A percentile compares a stretch with the other conserved stretches of the same genome.
phyloP scores from a whole-genome alignment of 106 monocot species.

The Gastrodia elata region DNA sequence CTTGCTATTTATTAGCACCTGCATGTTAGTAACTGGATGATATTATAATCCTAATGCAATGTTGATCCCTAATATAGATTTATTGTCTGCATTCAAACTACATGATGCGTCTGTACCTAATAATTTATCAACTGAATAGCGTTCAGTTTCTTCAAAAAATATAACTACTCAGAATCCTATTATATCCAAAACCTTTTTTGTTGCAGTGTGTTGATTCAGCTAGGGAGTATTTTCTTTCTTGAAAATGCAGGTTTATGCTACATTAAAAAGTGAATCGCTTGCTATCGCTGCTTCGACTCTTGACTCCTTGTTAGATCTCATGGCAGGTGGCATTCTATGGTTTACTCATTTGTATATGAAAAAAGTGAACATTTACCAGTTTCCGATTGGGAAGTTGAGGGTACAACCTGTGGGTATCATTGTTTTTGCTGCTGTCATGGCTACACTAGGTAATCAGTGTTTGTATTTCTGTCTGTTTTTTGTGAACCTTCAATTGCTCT shows the following conservation, averaged over 20 bases:
- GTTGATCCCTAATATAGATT: too few species aligned
- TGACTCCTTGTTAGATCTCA: constrained; percentile 79
- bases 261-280: constrained; percentile 71
- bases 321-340: constrained; percentile 92
- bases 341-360: constrained; percentile 89
- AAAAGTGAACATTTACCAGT: constrained; percentile 65
- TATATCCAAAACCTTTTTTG: neutral
- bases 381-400: constrained; percentile 81
- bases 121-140: too few species aligned
- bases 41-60: too few species aligned
- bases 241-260: constrained; percentile 55
- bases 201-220: neutral
- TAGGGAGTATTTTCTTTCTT: neutral
- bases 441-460: constrained; percentile 51
- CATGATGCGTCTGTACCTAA: too few species aligned
- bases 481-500: neutral
- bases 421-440: constrained; percentile 82
- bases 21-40: too few species aligned
- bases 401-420: constrained; percentile 88
- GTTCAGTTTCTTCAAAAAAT: too few species aligned
- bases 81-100: too few species aligned
- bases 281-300: constrained; percentile 90
- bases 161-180: neutral
- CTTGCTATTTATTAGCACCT: too few species aligned
- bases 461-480: neutral